Evolutionary conservation across 129 eudicot genomes (phyloP), one percentile per base, ranked within the genome.

Genomic region (Kitagawia praeruptora): DNA sequence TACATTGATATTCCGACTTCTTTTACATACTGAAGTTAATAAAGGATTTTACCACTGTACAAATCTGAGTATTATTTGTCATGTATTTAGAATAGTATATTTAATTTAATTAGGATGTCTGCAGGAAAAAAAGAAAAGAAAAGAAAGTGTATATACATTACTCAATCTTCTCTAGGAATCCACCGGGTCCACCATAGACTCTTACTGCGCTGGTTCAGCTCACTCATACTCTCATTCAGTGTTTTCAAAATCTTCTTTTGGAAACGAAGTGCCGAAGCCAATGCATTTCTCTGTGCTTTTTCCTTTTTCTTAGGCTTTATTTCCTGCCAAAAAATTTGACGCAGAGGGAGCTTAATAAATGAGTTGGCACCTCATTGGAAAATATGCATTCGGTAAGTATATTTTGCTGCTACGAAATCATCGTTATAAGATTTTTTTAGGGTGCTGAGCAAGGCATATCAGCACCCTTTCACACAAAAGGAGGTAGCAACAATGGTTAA

Each of bases 121-220:
- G 74, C 83, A 83, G 77, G 79, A 81, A 84, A 80, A 84, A 82
- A 76, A 75, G 82, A n/a, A 75, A 75, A 71, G 23, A 71, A 31
- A 31, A 69, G 44, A 11, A 14, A 34, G n/a, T 74, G 72, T 87
- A 84, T 80, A 51, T 75, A 83, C 76, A 66, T 23, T 34, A 61
- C 71, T 89, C 87, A 95, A 78, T 95, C 99, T 89, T 92, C 97
- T 84, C 86, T 89, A n/a, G 97, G 99, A 81, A 95, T 95, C 99
- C 99, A 95, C 81, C 99, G 83, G 82, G 95, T 92, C 99, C 99
- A 95, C 99, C 99, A 95, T 78, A 89, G 70, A 85, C 97, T 95
- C 90, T 90, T 95, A 51, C 95, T 71, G 6, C 80, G 84, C 79
- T 81, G 89, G 84, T 79, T 88, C 72, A 95, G 88, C 78, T 87